These are phyloP conservation scores for Zygotorulaspora sp. DNA, from an alignment of 805 yeast genomes.

Conservation along the genomic window DNA sequence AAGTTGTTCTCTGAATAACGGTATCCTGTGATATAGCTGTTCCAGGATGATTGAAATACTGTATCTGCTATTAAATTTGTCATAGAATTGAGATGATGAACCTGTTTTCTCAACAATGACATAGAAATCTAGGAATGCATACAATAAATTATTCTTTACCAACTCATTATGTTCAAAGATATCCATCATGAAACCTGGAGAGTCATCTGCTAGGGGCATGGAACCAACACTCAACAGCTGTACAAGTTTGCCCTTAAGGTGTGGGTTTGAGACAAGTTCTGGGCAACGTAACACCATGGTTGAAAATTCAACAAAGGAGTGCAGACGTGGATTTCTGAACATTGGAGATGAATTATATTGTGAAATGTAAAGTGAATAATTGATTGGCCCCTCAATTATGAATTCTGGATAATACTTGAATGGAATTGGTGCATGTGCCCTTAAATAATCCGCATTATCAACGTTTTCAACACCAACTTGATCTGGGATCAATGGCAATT, in stretches of 20 bases:
- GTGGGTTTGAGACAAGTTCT: slow-evolving; percentile 85
- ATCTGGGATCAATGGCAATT: slow-evolving; percentile 57
- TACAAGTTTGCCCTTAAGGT: slow-evolving; percentile 77
- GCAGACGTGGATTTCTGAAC: slow-evolving; percentile 48
- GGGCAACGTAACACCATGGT: slow-evolving; percentile 78
- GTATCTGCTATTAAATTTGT: slow-evolving; percentile 87
- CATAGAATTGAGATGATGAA: slow-evolving; percentile 90
- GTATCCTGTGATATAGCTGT: slow-evolving; percentile 68
- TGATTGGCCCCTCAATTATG: slow-evolving; percentile 74
- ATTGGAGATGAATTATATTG: slow-evolving; percentile 55
- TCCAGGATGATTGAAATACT: slow-evolving; percentile 80
- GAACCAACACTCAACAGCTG: slow-evolving; percentile 78
- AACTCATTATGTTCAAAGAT: slow-evolving; percentile 60
- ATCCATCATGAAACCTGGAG: slow-evolving; percentile 69
- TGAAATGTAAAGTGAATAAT: slow-evolving; percentile 60
- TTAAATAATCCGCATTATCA: slow-evolving; percentile 69
- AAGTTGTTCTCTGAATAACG: slow-evolving; percentile 63
- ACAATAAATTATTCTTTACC: slow-evolving; percentile 62
- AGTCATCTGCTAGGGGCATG: slow-evolving; percentile 48
- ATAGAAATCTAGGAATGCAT: slow-evolving; percentile 82
- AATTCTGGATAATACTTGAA: slow-evolving; percentile 85
- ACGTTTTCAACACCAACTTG: slow-evolving; percentile 59
- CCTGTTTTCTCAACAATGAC: slow-evolving; percentile 97
- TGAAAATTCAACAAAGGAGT: slow-evolving; percentile 61
- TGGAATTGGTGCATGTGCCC: slow-evolving; percentile 63